Base-by-base conservation (phyloP, 352 stramenopile genomes). In the Globisporangium megalacanthum region DNA sequence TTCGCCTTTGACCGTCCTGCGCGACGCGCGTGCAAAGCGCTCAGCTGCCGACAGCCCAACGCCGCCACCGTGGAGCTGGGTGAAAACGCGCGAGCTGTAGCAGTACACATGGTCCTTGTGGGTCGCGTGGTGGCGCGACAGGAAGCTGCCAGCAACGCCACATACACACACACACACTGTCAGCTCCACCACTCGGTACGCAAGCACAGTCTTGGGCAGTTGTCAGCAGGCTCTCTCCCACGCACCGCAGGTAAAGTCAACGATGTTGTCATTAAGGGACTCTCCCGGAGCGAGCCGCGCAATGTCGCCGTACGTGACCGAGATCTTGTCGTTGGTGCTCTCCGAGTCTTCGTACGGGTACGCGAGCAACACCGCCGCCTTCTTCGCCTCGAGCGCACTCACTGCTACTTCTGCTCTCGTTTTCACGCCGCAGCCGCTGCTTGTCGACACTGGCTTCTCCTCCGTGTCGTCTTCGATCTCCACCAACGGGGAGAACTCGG, bases 11-110 rank as follows among this genome's bases (percentile, higher is more conserved):
- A 92, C 83, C 5, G 88, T 96, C 88, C 88, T 96, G 22, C 81
- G 78, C 45, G 75, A 70, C 11, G 88, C 74, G 45, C 79, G 69
- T 9, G n/a, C n/a, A n/a, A n/a, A n/a, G n/a, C n/a, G 66, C 61
- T 46, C 86, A 79, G 19, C 77, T 71, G 50, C 87, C 75, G 44
- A 83, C 14, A 64, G 19, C 2, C n/a, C 60, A 33, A 54, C 46
- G 45, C 56, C 58, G 15, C 61, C 73, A 0, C 89, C 75, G 54
- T 82, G 75, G 10, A 98, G 63, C 29, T 92, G 96, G 22, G 94
- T 95, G 72, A 96, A 98, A 56, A 98, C 98, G 68, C 98, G 92
- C 13, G 92, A 97, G 20, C 88, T n/a, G n/a, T n/a, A n/a, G n/a
- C n/a, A n/a, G n/a, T n/a, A n/a, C n/a, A n/a, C n/a, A n/a, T n/a